Base-by-base conservation (phyloP, 139 green algal genomes). In the Edaphochlamys debaryana region DNA sequence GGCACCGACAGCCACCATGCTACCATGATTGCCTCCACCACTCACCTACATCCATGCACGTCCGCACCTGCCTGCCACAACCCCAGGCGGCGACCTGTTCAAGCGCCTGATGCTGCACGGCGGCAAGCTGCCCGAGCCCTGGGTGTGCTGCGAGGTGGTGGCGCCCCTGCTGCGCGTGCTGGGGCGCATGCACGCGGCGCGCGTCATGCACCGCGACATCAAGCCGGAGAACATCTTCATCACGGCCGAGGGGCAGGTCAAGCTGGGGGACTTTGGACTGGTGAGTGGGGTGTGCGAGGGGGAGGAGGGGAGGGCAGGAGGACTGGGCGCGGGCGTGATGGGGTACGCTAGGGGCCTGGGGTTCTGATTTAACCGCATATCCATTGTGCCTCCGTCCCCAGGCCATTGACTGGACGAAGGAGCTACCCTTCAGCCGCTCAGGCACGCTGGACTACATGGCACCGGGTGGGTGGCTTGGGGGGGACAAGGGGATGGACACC, bases 191-290 rank as follows among this genome's bases (percentile, higher is more conserved):
- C 91, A 97, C 80, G 67, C 48, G 20, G 17, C 91, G 41, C 72
- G 84, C 71, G 81, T 95, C 32, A 85, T 98, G 62, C 95, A 98
- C 83, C 84, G 94, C 5, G 89, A 94, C 80, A 93, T 95, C 79
- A 93, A 89, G 89, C 95, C 94, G 15, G 94, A 98, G 82, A 98
- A 98, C 86, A 93, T 98, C 42, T 95, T 98, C 83, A 89, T 98
- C 19, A 93, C 92, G 0, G 48, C 34, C 0, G 36, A 68, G 17
- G 79, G 79, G 40, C 79, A 90, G 32, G 75, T 96, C 60, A 80
- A 89, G 67, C 84, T 98, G 75, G 94, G 93, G 0, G 95, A 98
- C 85, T 94, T 96, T 83, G 95, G 95, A 0, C 89, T 96, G 94
- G n/a, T n/a, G n/a, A n/a, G n/a, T n/a, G n/a, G n/a, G n/a, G n/a